A percentile compares a stretch with the other conserved stretches of the same genome.
phyloP scores from a whole-genome alignment of 2,329 filamentous ascomycete genomes.

The Aspergillus sp. region DNA sequence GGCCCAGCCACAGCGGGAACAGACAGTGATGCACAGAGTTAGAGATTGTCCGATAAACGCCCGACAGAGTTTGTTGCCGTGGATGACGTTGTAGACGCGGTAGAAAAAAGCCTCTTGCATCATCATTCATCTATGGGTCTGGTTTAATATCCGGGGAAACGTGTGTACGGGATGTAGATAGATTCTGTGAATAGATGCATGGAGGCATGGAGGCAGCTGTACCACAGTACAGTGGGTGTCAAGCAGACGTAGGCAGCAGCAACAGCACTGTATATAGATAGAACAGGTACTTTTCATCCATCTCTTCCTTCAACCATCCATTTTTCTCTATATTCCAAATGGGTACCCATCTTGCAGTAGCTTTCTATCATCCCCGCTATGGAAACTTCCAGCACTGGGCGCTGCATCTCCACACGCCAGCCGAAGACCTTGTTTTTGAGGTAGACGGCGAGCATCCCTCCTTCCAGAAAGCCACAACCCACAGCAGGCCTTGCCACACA shows the following conservation, averaged over 20 bases:
- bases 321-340: neutral
- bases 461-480: conserved; percentile 12
- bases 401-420: conserved; percentile 16
- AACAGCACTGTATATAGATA: no score
- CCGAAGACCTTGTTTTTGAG: conserved; percentile 17
- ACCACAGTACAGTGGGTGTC: no score
- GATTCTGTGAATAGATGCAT: neutral
- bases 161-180: no score
- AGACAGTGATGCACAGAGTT: neutral
- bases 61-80: neutral
- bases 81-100: neutral
- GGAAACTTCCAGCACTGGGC: conserved; percentile 24
- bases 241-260: no score
- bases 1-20: neutral
- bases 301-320: neutral
- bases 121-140: neutral
- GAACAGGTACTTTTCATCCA: no score
- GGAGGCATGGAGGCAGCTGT: no score
- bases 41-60: neutral
- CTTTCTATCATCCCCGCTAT: conserved; percentile 14
- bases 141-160: no score
- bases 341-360: conserved; percentile 5
- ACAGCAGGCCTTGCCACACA: conserved; percentile 9
- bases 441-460: conserved; percentile 19
- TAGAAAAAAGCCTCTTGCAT: conserved; percentile 1